Conservation (phyloP, 345 rosid genomes). For the Eucalyptus marginata region DNA sequence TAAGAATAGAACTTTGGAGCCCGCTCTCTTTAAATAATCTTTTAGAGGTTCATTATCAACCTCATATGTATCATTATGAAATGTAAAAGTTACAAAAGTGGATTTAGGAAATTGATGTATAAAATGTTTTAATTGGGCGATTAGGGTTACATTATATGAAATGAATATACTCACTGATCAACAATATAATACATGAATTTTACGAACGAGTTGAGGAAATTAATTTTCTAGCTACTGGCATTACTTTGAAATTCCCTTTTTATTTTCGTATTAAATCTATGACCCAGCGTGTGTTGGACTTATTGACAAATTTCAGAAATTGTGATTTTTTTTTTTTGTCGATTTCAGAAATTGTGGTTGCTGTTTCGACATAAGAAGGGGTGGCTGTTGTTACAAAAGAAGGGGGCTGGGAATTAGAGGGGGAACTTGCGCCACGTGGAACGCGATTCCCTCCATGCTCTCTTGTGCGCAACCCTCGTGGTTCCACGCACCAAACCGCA, state of each 20-base stretch:
- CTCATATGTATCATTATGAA: accelerated
- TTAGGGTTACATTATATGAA: not conserved
- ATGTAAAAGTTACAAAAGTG: no score
- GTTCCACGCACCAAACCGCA: conserved; percentile 18
- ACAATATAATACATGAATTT: not conserved
- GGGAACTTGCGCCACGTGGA: not conserved
- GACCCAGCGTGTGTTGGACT: not conserved
- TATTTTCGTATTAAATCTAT: not conserved
- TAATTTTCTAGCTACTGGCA: not conserved
- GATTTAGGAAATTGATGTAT: no score
- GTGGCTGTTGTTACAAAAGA: not conserved
- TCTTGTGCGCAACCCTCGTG: conserved; percentile 4
- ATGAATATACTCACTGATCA: not conserved
- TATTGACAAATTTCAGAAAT: not conserved
- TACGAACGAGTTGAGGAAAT: not conserved
- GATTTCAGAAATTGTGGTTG: no score
- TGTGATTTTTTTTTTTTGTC: not conserved
- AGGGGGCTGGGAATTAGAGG: not conserved
- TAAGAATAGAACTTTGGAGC: not conserved
- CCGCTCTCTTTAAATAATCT: accelerated
- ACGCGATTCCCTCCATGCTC: conserved; percentile 21
- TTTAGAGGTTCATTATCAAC: not conserved
- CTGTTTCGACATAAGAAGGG: no score
- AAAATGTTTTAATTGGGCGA: not conserved
- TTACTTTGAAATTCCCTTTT: not conserved